Conservation (phyloP, 2,329 filamentous ascomycete species). For the Emergomyces orientalis region DNA sequence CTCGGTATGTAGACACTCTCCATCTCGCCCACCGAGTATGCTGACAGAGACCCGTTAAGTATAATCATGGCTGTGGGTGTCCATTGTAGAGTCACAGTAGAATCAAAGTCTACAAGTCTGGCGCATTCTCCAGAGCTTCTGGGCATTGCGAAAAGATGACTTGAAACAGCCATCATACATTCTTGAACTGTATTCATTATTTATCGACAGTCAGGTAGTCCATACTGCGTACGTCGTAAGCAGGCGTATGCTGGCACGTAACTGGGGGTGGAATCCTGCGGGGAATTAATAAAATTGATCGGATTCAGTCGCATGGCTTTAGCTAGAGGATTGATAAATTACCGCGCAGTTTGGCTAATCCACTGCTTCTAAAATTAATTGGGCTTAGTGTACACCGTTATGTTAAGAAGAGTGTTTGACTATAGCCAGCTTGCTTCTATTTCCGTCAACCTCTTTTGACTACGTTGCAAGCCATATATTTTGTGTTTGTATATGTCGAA, state of each 20-base stretch:
- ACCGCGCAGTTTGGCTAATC: background rate
- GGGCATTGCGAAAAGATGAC: background rate
- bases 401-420: background rate
- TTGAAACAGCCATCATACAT: background rate
- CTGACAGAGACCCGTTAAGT: background rate
- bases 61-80: background rate
- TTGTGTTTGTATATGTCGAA: background rate
- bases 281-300: background rate
- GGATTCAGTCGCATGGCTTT: background rate
- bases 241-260: background rate
- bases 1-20: background rate
- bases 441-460: background rate
- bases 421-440: background rate
- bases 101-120: background rate
- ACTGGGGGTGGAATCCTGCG: background rate
- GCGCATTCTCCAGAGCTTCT: background rate
- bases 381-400: background rate
- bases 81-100: background rate
- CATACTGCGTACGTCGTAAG: background rate
- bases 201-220: background rate
- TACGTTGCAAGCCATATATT: background rate
- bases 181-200: background rate
- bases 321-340: background rate
- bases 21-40: background rate
- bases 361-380: background rate